These are phyloP conservation scores for Vicia villosa DNA, from an alignment of 306 rosid genomes.

Conservation along the genomic window DNA sequence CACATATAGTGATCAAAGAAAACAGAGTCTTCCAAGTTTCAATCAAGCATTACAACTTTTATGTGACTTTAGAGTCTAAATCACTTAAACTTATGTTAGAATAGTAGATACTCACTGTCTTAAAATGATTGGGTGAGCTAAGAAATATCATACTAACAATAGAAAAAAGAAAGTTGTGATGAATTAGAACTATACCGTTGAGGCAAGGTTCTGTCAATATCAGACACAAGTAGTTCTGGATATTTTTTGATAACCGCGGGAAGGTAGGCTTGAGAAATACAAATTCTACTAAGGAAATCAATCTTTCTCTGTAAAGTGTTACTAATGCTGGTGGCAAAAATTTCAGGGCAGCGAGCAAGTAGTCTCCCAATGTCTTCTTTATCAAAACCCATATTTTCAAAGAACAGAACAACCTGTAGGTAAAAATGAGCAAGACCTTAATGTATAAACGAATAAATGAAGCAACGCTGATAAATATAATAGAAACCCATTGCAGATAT, in stretches of 20 bases:
- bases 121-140: conserved; percentile 17
- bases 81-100: conserved; percentile 7
- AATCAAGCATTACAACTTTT: conserved; percentile 15
- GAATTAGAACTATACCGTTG: conserved; percentile 60
- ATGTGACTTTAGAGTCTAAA: conserved; percentile 18
- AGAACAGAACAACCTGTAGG: conserved; percentile 65
- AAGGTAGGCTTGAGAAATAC: conserved; percentile 55
- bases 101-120: conserved; percentile 16
- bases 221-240: conserved; percentile 80
- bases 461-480: conserved; percentile 16
- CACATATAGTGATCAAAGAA: conserved; percentile 21
- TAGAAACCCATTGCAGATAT: conserved; percentile 25
- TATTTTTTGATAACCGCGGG: conserved; percentile 75
- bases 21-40: conserved; percentile 8
- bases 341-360: conserved; percentile 81
- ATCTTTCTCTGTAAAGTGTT: conserved; percentile 70
- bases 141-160: conserved; percentile 13
- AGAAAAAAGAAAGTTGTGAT: conserved; percentile 17
- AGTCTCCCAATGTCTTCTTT: conserved; percentile 60
- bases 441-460: conserved; percentile 9
- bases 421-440: conserved; percentile 31
- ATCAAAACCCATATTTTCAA: conserved; percentile 71
- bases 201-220: conserved; percentile 62
- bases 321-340: conserved; percentile 68
- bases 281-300: conserved; percentile 63